These are phyloP conservation scores for Dicorynia guianensis DNA, from an alignment of 306 rosid species.

Conservation along the genomic window DNA sequence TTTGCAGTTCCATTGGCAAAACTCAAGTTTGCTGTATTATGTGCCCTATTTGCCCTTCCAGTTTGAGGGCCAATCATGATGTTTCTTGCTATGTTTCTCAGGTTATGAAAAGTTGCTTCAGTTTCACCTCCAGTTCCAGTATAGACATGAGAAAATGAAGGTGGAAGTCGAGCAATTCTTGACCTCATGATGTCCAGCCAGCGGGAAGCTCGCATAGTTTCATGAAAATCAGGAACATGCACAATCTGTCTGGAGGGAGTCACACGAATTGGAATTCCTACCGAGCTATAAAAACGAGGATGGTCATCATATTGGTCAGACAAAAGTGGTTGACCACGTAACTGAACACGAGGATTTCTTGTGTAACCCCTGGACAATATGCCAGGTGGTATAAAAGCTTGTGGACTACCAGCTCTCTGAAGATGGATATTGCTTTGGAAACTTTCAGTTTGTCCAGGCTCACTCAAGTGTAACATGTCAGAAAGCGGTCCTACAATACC, in stretches of 20 bases:
- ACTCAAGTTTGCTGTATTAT: background rate
- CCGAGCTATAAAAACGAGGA: background rate
- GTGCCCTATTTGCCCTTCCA: conserved; percentile 10
- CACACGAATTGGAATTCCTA: background rate
- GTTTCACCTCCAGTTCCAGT: background rate
- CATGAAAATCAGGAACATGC: background rate
- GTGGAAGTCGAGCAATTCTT: background rate
- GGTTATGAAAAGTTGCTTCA: background rate
- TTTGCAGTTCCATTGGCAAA: conserved; percentile 9
- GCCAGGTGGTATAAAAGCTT: conserved; percentile 17
- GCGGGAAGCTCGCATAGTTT: conserved; percentile 18
- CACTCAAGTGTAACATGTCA: background rate
- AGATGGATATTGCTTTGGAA: conserved; percentile 13
- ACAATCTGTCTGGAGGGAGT: background rate
- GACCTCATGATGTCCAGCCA: background rate
- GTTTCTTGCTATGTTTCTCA: background rate
- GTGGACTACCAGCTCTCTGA: conserved; percentile 19
- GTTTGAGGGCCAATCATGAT: background rate
- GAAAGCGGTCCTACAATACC: conserved; percentile 4
- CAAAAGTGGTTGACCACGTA: background rate
- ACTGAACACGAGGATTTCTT: background rate
- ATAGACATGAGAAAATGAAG: background rate
- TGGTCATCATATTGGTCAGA: background rate
- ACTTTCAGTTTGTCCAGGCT: background rate
- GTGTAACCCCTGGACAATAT: background rate